These are phyloP conservation scores for Cucurbita ficifolia DNA, from an alignment of 306 rosid species.

Conservation along the genomic window DNA sequence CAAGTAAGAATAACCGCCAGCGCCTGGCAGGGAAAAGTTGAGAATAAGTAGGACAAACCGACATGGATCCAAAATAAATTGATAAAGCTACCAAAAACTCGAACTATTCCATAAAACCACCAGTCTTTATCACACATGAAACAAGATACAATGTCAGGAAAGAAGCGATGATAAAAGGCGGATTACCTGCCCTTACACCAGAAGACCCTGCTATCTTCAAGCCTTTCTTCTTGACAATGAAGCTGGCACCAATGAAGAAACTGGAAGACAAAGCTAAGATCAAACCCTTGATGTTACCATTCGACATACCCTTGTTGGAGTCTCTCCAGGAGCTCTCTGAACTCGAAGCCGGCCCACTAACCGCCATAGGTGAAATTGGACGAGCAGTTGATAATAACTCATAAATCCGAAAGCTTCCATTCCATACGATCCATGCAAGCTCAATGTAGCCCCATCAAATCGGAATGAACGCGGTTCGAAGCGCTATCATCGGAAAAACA, in stretches of 20 bases:
- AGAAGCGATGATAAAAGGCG: background rate
- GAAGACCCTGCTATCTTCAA: constrained; percentile 13
- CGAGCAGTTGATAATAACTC: background rate
- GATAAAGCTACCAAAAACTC: background rate
- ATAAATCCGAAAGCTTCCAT: background rate
- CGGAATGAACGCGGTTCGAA: background rate
- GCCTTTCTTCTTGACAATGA: constrained; percentile 22
- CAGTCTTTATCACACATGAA: background rate
- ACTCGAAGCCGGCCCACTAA: background rate
- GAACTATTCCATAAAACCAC: background rate
- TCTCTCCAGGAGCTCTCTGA: background rate
- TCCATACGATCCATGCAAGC: constrained; percentile 7
- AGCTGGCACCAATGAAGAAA: constrained; percentile 21
- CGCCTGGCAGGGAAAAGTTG: constrained; percentile 19
- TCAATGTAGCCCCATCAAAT: background rate
- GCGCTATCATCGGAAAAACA: background rate
- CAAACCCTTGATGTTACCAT: constrained; percentile 15
- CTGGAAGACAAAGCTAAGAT: constrained; percentile 17
- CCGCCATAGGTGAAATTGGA: constrained; percentile 2
- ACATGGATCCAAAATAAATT: background rate
- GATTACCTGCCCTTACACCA: constrained; percentile 15
- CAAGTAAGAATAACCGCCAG: constrained; percentile 49
- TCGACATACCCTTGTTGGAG: background rate
- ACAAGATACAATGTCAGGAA: background rate
- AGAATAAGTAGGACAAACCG: background rate